phyloP scores from a whole-genome alignment of 345 rosid genomes.

The Eucalyptus melliodora region DNA sequence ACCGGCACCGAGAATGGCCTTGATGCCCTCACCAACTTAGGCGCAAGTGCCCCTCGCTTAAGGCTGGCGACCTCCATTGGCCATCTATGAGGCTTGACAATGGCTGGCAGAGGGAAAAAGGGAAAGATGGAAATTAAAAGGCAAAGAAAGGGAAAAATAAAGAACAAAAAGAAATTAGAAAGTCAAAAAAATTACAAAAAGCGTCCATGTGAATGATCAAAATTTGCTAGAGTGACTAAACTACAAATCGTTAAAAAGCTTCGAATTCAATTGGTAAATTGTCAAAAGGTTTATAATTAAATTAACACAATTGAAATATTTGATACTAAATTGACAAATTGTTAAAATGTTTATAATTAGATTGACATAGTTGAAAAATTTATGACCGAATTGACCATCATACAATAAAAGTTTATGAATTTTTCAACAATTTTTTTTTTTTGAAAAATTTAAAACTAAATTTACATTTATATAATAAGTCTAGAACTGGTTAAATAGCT shows the following conservation, averaged over 20 bases:
- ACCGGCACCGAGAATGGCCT: accelerated
- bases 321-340: too few relatives aligned
- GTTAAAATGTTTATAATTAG: too few relatives aligned
- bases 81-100: background rate
- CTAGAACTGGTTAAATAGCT: background rate
- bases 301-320: too few relatives aligned
- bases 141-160: background rate
- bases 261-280: too few relatives aligned
- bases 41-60: background rate
- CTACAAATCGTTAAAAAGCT: background rate
- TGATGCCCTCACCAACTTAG: background rate
- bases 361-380: too few relatives aligned
- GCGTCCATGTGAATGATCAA: background rate
- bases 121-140: background rate
- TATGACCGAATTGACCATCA: too few relatives aligned
- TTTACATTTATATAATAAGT: background rate
- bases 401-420: background rate
- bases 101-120: background rate
- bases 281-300: too few relatives aligned
- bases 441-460: background rate
- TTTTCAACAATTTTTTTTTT: too few relatives aligned
- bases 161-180: too few relatives aligned
- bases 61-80: accelerated
- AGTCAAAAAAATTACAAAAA: background rate
- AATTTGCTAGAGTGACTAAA: background rate